phyloP scores from a whole-genome alignment of 2,329 filamentous ascomycete species.

The Colletotrichum orchidophilum region DNA sequence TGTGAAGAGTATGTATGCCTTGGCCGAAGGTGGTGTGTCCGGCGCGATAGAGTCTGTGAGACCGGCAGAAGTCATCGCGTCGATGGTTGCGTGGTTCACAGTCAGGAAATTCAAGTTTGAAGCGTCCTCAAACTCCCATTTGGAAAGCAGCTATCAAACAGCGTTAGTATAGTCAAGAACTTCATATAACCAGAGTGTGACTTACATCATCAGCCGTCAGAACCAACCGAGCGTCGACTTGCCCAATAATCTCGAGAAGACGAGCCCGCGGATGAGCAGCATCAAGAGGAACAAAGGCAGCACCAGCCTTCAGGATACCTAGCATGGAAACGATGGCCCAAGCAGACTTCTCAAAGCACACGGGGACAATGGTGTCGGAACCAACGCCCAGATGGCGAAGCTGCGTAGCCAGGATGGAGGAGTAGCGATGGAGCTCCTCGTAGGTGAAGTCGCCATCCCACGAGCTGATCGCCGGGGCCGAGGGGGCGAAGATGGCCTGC shows the following conservation, averaged over 20 bases:
- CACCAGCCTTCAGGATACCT: constrained; percentile 43
- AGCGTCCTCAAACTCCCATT: no score
- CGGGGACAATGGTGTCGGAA: constrained; percentile 34
- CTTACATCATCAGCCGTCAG: not conserved
- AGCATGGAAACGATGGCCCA: constrained; percentile 40
- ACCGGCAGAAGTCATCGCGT: no score
- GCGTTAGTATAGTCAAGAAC: no score
- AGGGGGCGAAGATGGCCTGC: no score
- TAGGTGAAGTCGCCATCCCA: constrained; percentile 46
- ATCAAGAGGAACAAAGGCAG: constrained; percentile 42
- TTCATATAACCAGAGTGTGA: no score
- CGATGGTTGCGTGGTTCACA: no score
- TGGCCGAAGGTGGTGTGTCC: constrained; percentile 41
- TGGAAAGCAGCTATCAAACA: no score
- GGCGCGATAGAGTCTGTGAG: no score
- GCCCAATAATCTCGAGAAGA: not conserved
- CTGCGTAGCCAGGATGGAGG: constrained; percentile 15
- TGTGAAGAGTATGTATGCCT: constrained; percentile 36
- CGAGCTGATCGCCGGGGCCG: constrained; percentile 35
- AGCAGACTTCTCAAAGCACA: constrained; percentile 41
- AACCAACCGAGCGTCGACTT: not conserved
- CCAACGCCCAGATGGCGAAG: constrained; percentile 34
- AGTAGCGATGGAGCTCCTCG: constrained; percentile 35
- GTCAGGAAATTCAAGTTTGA: no score
- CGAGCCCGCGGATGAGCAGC: constrained; percentile 9